These are phyloP conservation scores for Aspergillus wentii DNA, from an alignment of 495 filamentous ascomycete species.

Conservation along the genomic window DNA sequence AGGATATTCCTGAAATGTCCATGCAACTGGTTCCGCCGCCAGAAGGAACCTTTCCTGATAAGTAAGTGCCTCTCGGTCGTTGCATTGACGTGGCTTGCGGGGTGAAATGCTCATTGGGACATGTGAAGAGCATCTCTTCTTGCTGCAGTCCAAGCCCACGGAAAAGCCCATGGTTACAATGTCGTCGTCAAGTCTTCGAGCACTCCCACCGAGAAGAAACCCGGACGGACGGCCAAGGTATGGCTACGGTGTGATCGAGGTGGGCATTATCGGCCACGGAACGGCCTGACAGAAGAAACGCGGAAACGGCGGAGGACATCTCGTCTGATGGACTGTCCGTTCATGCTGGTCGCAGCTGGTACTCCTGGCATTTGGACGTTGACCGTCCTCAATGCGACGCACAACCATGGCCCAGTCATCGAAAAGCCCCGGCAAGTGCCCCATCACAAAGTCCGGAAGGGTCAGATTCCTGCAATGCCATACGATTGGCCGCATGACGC, in stretches of 20 bases:
- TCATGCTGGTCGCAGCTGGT: constrained; percentile 42
- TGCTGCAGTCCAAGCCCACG: constrained; percentile 38
- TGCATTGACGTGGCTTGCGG: not conserved
- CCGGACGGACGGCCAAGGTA: constrained; percentile 41
- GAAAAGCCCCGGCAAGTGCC: constrained; percentile 36
- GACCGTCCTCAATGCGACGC: constrained; percentile 38
- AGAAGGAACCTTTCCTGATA: constrained; percentile 43
- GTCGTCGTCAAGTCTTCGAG: constrained; percentile 46
- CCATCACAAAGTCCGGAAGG: constrained; percentile 43
- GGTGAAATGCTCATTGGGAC: not conserved
- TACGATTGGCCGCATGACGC: constrained; percentile 63
- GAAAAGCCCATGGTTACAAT: constrained; percentile 43
- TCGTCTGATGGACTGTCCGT: constrained; percentile 44
- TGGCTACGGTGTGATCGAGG: constrained; percentile 49
- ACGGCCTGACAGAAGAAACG: constrained; percentile 46
- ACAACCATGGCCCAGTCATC: constrained; percentile 41
- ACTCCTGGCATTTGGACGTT: constrained; percentile 42
- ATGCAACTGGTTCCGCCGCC: constrained; percentile 41
- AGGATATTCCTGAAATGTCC: constrained; percentile 43
- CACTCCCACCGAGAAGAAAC: constrained; percentile 44
- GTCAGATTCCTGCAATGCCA: constrained; percentile 44
- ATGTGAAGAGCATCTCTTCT: constrained; percentile 30
- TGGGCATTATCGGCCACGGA: constrained; percentile 45
- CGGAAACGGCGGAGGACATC: constrained; percentile 43
- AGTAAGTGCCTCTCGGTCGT: constrained; percentile 21